phyloP scores from a whole-genome alignment of 768 basidiomycete genomes.

The Chalciporus piperatus region DNA sequence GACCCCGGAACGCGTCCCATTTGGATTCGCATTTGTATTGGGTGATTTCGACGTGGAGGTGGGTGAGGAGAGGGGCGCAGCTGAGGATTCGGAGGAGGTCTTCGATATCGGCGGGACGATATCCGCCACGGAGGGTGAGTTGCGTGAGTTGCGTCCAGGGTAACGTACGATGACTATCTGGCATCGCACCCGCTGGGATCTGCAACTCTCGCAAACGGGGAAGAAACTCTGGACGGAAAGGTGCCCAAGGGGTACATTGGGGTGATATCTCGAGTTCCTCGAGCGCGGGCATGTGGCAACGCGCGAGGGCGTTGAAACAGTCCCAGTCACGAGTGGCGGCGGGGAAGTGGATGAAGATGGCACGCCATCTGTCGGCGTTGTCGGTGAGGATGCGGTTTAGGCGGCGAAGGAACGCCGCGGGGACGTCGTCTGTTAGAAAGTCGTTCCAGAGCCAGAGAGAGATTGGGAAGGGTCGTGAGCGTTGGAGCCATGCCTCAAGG shows the following conservation, averaged over 20 bases:
- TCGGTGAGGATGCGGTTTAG: constrained; percentile 19
- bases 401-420: constrained; percentile 21
- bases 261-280: constrained; percentile 34
- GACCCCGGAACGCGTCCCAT: constrained; percentile 22
- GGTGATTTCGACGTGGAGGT: constrained; percentile 32
- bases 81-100: constrained; percentile 25
- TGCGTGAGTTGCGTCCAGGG: constrained; percentile 33
- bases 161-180: constrained; percentile 30
- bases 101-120: constrained; percentile 25
- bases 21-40: constrained; percentile 29
- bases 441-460: constrained; percentile 32
- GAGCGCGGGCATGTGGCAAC: constrained; percentile 22
- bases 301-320: constrained; percentile 22
- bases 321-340: constrained; percentile 29
- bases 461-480: constrained; percentile 24
- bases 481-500: constrained; percentile 26
- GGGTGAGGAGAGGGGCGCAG: constrained; percentile 24
- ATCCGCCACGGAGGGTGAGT: constrained; percentile 30
- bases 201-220: constrained; percentile 25
- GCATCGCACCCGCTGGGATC: constrained; percentile 31
- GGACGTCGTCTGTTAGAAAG: constrained; percentile 32
- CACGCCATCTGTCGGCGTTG: constrained; percentile 28
- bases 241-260: constrained; percentile 31
- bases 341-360: constrained; percentile 32
- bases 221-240: constrained; percentile 26